Conservation (phyloP, 2,329 filamentous ascomycete genomes). For the Shiraia bambusicola region DNA sequence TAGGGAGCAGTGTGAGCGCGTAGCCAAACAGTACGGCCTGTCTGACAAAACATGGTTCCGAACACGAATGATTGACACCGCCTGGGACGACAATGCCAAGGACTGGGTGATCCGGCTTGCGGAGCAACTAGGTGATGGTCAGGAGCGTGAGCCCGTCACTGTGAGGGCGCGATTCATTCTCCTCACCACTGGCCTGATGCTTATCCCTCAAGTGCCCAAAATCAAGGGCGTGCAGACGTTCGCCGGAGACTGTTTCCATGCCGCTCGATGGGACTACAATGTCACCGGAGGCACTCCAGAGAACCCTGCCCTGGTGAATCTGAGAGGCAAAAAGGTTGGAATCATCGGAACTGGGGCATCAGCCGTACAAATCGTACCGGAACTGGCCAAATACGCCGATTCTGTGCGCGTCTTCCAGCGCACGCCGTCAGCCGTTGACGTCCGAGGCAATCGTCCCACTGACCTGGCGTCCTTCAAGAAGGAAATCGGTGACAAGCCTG, state of each 20-base stretch:
- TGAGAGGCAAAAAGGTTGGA: slow-evolving; percentile 38
- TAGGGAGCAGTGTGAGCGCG: slow-evolving; percentile 47
- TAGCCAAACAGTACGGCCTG: too few species aligned
- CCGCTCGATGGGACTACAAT: slow-evolving; percentile 29
- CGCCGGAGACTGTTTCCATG: slow-evolving; percentile 33
- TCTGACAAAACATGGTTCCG: too few species aligned
- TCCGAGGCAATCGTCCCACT: slow-evolving; percentile 31
- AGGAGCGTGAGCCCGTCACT: too few species aligned
- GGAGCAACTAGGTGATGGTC: too few species aligned
- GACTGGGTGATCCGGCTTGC: too few species aligned
- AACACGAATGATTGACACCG: too few species aligned
- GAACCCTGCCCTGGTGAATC: slow-evolving; percentile 33
- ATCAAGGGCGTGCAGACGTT: slow-evolving; percentile 26
- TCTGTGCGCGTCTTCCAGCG: slow-evolving; percentile 61
- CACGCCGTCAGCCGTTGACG: slow-evolving; percentile 51
- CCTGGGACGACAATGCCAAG: too few species aligned
- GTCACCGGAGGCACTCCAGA: slow-evolving; percentile 25
- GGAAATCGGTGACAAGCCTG: too few species aligned
- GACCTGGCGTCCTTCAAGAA: too few species aligned
- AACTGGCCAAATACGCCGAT: slow-evolving; percentile 50
- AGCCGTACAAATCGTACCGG: slow-evolving; percentile 39
- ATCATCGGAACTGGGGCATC: slow-evolving; percentile 40
- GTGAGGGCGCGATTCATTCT: too few species aligned
- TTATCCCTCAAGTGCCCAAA: slow-evolving; percentile 41
- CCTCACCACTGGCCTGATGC: slow-evolving; percentile 35